phyloP scores from a whole-genome alignment of 1,284 basidiomycete genomes.

The Naganishia cerealis region DNA sequence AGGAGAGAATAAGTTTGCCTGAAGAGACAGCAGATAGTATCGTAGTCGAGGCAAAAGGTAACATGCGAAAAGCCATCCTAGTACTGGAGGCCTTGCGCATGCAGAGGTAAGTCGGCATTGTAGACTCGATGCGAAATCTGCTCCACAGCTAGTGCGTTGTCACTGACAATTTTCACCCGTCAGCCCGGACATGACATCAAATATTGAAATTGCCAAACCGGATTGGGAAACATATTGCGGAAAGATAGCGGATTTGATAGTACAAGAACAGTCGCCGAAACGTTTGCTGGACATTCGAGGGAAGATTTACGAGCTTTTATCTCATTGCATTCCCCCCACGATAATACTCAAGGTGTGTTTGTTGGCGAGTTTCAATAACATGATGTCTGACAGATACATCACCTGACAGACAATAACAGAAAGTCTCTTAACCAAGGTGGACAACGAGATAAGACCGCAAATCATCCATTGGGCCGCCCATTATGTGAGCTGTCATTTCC shows the following conservation, averaged over 20 bases:
- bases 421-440: constrained; percentile 78
- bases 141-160: no score
- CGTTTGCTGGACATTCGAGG: constrained; percentile 85
- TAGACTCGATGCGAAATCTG: background rate
- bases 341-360: constrained; percentile 75
- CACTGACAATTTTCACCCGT: background rate
- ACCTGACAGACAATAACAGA: constrained; percentile 75
- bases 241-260: constrained; percentile 87
- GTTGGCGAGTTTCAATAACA: background rate
- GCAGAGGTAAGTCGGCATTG: constrained; percentile 68
- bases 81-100: constrained; percentile 94
- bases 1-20: constrained; percentile 78
- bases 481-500: constrained; percentile 64
- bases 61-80: constrained; percentile 90
- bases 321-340: constrained; percentile 96
- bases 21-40: constrained; percentile 72
- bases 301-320: constrained; percentile 92
- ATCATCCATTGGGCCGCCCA: constrained; percentile 96
- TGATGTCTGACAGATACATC: constrained; percentile 10
- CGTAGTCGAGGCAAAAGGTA: constrained; percentile 77
- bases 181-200: constrained; percentile 68
- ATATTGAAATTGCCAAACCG: constrained; percentile 82
- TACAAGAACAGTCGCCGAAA: constrained; percentile 89
- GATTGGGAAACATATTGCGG: constrained; percentile 99
- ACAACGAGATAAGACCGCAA: constrained; percentile 82